A percentile compares a stretch with the other conserved stretches of the same genome.
These are phyloP conservation scores for Lecanicillium sp. DNA, from an alignment of 2,329 filamentous ascomycete species.

Conservation along the genomic window DNA sequence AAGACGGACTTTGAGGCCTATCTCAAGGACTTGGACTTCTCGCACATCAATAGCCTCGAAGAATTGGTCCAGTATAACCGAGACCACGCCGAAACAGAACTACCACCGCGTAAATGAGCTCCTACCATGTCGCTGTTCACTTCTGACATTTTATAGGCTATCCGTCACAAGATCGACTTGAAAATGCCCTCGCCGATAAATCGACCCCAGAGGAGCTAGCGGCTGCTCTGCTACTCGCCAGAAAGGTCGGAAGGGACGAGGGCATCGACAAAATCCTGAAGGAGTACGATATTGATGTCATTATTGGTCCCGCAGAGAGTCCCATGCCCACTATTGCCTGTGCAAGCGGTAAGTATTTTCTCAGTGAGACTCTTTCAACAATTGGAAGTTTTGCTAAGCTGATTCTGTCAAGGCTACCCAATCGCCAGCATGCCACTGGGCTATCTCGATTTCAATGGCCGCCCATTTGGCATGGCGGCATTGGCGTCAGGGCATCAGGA, in stretches of 20 bases:
- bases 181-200: conserved; percentile 5
- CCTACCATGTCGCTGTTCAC: neutral
- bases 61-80: conserved; percentile 8
- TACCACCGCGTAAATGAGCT: conserved; percentile 5
- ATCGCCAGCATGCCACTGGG: conserved; percentile 8
- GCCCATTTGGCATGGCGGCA: conserved; percentile 8
- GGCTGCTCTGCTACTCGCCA: conserved; percentile 1
- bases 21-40: conserved; percentile 5
- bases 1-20: conserved; percentile 5
- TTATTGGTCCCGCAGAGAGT: conserved; percentile 10
- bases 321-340: conserved; percentile 7
- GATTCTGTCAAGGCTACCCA: conserved; percentile 4
- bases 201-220: conserved; percentile 5
- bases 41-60: conserved; percentile 2
- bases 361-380: neutral
- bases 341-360: conserved; percentile 1
- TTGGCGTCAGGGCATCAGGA: conserved; percentile 6
- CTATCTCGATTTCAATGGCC: conserved; percentile 5
- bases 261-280: conserved; percentile 4
- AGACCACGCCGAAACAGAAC: conserved; percentile 6
- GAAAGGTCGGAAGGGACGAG: conserved; percentile 4
- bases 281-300: conserved; percentile 8
- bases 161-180: conserved; percentile 5
- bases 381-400: conserved; percentile 1
- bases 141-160: conserved; percentile 5